Base-by-base conservation (phyloP, 768 basidiomycete genomes). In the Boletellus ananas region DNA sequence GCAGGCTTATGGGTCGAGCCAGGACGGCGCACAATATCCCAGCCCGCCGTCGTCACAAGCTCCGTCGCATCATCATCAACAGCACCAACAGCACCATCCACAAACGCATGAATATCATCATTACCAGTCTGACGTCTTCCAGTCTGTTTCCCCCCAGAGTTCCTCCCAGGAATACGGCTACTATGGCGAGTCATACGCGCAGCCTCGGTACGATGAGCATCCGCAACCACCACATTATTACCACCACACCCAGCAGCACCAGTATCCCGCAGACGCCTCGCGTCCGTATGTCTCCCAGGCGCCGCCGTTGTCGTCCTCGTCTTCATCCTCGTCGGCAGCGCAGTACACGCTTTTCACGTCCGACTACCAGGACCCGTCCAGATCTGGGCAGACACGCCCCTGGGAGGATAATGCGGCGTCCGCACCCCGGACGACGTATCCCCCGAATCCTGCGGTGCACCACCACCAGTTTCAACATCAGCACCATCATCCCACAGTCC, bases 141-240 rank as follows among this genome's bases (percentile, higher is more conserved):
- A 54, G 10, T 43, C 52, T 4, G 13, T 45, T 25, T 57, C 57
- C 16, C 56, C 67, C 29, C 72, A 68, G 42, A 16, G 38, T 17
- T 45, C 51, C 7, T 23, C 55, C 8, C 52, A 53, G 16, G 51
- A 47, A 31, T 58, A 59, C 45, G 21, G 45, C 12, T 49, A 58
- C 35, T 51, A 25, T 17, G 31, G 48, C 13, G 64, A 57, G 34
- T 7, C 29, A 7, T 29, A 29, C 29, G 29, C 10, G 29, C 29
- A 29, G 29, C 29, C 55, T 34, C 55, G 45, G 17, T 59, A 53
- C 7, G 58, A 55, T 18, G 45, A 53, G 17, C 58, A 64, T 47
- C 41, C 47, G 17, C 55, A 47, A 17, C 65, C 56, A 21, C 56
- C 59, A 25, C 66, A 66, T 10, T 54, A 59, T 11, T 29, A 29